phyloP scores from a whole-genome alignment of 140 eudicot species.

The Oenanthe javanica region DNA sequence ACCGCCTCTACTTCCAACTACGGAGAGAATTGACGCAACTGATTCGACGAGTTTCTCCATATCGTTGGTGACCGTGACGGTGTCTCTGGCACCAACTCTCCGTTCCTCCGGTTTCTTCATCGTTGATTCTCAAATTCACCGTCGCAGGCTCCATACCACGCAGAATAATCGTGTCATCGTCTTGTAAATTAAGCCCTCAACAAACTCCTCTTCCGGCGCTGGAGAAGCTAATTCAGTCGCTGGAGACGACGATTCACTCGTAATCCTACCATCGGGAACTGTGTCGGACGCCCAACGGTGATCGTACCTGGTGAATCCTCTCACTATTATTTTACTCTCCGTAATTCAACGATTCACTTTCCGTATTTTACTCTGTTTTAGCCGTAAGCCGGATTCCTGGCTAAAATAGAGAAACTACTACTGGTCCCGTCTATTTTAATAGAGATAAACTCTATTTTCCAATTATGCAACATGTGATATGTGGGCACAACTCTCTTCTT shows the following conservation, averaged over 20 bases:
- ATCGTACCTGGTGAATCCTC: slow-evolving; percentile 44
- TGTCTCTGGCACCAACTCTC: slow-evolving; percentile 33
- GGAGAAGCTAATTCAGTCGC: slow-evolving; percentile 38
- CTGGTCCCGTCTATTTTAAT: no score
- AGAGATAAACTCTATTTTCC: no score
- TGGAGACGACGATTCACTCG: slow-evolving; percentile 57
- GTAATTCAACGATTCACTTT: no score
- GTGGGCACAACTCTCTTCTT: no score
- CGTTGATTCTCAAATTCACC: slow-evolving; percentile 29
- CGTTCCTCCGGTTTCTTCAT: slow-evolving; percentile 10
- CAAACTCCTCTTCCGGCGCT: slow-evolving; percentile 60
- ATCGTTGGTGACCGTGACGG: slow-evolving; percentile 57
- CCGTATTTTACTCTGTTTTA: no score
- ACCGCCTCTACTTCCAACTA: slow-evolving; percentile 80
- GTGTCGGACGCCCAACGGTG: slow-evolving; percentile 93
- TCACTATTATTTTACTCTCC: no score
- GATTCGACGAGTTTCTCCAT: slow-evolving; percentile 62
- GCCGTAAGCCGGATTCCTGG: no score
- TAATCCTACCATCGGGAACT: slow-evolving; percentile 23
- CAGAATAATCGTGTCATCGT: no score
- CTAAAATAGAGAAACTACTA: no score
- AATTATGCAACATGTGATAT: no score
- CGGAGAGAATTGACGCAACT: slow-evolving; percentile 67
- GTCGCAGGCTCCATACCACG: slow-evolving; percentile 97
- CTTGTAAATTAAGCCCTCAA: slow-evolving; percentile 86